phyloP scores from a whole-genome alignment of 2,329 filamentous ascomycete species.

The Pyrenophora seminiperda region DNA sequence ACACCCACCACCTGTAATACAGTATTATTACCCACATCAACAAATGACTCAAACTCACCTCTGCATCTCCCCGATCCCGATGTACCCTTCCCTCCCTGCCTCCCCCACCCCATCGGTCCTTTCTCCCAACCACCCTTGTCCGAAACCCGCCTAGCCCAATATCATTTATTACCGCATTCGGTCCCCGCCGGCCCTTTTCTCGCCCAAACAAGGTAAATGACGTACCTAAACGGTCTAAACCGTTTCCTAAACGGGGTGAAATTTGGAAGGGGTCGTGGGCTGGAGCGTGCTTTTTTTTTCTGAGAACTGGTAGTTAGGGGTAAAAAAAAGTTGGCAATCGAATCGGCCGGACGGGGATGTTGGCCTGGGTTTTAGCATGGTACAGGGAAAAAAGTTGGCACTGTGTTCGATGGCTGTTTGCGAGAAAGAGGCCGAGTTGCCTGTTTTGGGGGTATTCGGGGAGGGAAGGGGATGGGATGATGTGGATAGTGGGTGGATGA shows the following conservation, averaged over 20 bases:
- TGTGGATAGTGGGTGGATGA: no score
- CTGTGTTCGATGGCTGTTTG: neutral
- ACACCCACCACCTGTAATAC: no score
- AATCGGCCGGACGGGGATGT: neutral
- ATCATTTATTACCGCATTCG: no score
- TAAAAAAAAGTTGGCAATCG: slow-evolving; percentile 7
- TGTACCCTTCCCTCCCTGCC: no score
- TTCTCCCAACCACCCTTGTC: no score
- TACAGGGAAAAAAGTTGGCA: slow-evolving; percentile 7
- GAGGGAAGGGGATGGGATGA: neutral
- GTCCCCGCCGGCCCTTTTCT: no score
- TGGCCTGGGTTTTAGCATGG: neutral
- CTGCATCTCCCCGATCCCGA: no score
- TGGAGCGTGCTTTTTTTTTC: neutral
- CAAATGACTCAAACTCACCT: no score
- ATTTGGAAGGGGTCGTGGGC: no score
- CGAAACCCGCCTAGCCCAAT: no score
- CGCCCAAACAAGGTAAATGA: neutral
- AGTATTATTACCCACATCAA: no score
- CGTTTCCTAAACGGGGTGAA: neutral
- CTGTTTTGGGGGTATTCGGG: neutral
- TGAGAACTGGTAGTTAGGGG: neutral
- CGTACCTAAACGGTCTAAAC: neutral
- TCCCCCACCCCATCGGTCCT: no score
- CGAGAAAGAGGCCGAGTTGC: neutral